Evolutionary conservation across 2,329 filamentous ascomycete species (phyloP), one percentile per base, ranked within the genome.

Genomic region (Myotisia sp.): DNA sequence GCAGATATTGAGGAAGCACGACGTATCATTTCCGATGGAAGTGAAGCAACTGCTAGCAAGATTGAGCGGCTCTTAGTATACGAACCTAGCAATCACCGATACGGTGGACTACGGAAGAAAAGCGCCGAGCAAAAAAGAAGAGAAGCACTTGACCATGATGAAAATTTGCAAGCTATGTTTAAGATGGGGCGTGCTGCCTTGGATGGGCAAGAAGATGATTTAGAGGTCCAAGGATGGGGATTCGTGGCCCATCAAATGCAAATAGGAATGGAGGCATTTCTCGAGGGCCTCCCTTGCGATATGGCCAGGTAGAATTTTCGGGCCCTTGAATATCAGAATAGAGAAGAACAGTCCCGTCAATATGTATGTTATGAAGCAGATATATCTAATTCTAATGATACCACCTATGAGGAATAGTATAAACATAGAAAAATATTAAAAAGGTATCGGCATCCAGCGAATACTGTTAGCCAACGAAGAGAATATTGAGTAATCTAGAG

Each of bases 81-180:
- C 16, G 22, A 19, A 16, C 26, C 12, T 8, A 16, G 22, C 9
- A 10, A 24, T 4, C 4, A 13, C 9, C 22, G 30, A 36, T 6
- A 14, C 9, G 24, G 26, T 22, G 9, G 32, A 21, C 4, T 16
- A 9, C 6, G 26, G 9, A n/a, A 14, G n/a, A 10, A 14, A 12
- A 33, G 20, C 8, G 28, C n/a, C 3, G 14, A 36, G 19, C 13
- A 30, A 20, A 22, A 17, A 26, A 16, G 26, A 37, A 26, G 26
- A 26, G 20, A 22, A 24, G 18, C 12, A 20, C 37, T 39, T 26
- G 34, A 39, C 10, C 34, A 37, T 9, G 44, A 46, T 37, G 34
- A 33, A 10, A 39, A 42, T 36, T 29, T 44, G 29, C 40, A 44
- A 22, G 23, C 26, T 2, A 46, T 46, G 44, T n/a, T 46, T 32